Percentiles rank a stretch among this genome's conserved stretches.
Conservation (phyloP, 257 asterid genomes). For the Eustoma russellianum region DNA sequence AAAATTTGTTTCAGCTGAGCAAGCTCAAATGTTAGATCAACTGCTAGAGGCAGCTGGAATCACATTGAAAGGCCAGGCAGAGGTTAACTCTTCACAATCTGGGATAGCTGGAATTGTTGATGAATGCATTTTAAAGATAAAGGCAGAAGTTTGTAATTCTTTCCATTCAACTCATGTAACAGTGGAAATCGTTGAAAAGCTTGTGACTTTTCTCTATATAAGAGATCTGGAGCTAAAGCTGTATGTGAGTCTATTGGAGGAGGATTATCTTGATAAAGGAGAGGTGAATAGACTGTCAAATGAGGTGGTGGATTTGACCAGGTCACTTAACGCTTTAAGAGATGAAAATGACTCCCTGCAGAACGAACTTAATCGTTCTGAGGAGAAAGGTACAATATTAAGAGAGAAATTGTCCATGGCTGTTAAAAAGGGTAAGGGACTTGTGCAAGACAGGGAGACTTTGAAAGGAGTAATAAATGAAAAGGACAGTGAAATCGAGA, state of each 20-base stretch:
- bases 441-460: conserved; percentile 85
- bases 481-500: conserved; percentile 59
- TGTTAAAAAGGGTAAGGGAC: conserved; percentile 92
- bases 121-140: conserved; percentile 53
- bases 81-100: conserved; percentile 26
- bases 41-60: conserved; percentile 70
- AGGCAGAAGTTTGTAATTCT: conserved; percentile 31
- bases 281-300: conserved; percentile 38
- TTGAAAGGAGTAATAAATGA: conserved; percentile 56
- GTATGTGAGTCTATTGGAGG: conserved; percentile 47
- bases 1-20: conserved; percentile 26
- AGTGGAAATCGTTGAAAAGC: conserved; percentile 34
- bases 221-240: conserved; percentile 55
- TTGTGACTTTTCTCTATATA: conserved; percentile 56
- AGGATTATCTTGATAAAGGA: conserved; percentile 36
- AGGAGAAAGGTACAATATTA: conserved; percentile 65
- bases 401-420: conserved; percentile 91
- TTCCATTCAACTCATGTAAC: conserved; percentile 34
- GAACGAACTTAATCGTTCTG: conserved; percentile 56
- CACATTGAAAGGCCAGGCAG: conserved; percentile 25
- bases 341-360: conserved; percentile 49
- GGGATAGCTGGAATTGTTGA: conserved; percentile 36
- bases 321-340: conserved; percentile 37
- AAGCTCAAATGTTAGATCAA: conserved; percentile 38
- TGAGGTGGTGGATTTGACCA: conserved; percentile 36